Percentiles rank a stretch among this genome's conserved stretches.
Evolutionary conservation across 371 early-diverging fungal species (phyloP).

Genomic region (Capillidium heterosporum): DNA sequence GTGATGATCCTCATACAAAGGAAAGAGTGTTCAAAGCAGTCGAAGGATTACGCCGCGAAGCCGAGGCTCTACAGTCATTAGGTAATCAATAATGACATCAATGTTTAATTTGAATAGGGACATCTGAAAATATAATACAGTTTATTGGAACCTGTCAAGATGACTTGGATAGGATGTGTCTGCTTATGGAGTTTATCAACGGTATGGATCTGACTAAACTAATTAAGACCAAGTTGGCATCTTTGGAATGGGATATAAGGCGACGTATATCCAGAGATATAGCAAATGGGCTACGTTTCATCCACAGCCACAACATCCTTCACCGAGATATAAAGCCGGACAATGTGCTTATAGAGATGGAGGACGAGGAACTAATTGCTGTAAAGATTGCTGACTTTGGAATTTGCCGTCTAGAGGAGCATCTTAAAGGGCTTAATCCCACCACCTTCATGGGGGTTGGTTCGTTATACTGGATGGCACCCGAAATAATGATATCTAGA

Average conservation of each 20-base stretch:
- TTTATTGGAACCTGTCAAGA: neutral
- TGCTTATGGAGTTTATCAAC: conserved; percentile 4
- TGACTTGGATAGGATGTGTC: neutral
- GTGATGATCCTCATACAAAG: neutral
- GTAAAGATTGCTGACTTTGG: conserved; percentile 49
- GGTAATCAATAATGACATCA: no score
- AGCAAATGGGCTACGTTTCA: neutral
- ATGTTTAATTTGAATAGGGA: no score
- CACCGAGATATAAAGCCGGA: conserved; percentile 96
- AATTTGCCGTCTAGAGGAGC: conserved; percentile 3
- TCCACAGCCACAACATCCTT: conserved; percentile 82
- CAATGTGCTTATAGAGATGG: conserved; percentile 68
- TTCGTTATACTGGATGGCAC: conserved; percentile 3
- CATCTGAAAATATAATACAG: neutral
- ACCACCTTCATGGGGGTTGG: neutral
- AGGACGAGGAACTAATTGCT: conserved; percentile 21
- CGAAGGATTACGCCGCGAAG: neutral
- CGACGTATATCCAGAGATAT: neutral
- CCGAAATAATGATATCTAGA: neutral
- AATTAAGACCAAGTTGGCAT: neutral
- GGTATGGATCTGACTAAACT: conserved; percentile 3
- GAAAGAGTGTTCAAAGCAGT: neutral
- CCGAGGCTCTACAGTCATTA: neutral
- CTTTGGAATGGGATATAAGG: neutral
- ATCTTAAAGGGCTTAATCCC: neutral